Evolutionary conservation across 306 rosid genomes (phyloP).

Genomic region (Cicer cuneatum): DNA sequence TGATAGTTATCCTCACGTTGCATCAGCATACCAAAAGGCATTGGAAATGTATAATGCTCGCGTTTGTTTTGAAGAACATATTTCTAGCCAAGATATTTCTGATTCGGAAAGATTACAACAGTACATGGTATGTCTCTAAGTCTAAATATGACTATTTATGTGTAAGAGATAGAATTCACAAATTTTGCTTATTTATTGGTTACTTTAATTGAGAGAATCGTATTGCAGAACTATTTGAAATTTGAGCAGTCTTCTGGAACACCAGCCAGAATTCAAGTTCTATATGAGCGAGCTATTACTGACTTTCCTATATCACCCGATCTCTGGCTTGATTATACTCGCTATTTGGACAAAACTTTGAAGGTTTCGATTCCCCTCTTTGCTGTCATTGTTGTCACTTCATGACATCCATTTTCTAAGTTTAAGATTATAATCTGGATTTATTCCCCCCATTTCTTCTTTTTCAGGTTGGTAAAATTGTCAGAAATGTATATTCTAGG

Average conservation of each 20-base stretch:
- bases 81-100: conserved; percentile 59
- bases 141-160: conserved; percentile 23
- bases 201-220: conserved; percentile 23
- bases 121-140: conserved; percentile 60
- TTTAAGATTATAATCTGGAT: conserved; percentile 27
- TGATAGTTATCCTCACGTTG: conserved; percentile 65
- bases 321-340: conserved; percentile 90
- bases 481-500: conserved; percentile 73
- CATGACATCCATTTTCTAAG: conserved; percentile 13
- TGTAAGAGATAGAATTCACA: conserved; percentile 18
- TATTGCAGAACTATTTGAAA: conserved; percentile 79
- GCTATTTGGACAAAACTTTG: conserved; percentile 78
- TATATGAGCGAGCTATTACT: conserved; percentile 83
- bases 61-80: conserved; percentile 64
- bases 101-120: conserved; percentile 72
- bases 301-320: conserved; percentile 81
- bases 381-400: conserved; percentile 13
- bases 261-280: conserved; percentile 78
- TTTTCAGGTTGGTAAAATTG: conserved; percentile 71
- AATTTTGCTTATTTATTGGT: background rate
- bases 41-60: conserved; percentile 79
- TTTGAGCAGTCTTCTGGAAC: conserved; percentile 81
- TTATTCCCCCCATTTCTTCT: conserved; percentile 19
- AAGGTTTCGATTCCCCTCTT: conserved; percentile 61
- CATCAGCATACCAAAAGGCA: conserved; percentile 73